phyloP scores from a whole-genome alignment of 768 basidiomycete genomes.

The Pulveroboletus sp. region DNA sequence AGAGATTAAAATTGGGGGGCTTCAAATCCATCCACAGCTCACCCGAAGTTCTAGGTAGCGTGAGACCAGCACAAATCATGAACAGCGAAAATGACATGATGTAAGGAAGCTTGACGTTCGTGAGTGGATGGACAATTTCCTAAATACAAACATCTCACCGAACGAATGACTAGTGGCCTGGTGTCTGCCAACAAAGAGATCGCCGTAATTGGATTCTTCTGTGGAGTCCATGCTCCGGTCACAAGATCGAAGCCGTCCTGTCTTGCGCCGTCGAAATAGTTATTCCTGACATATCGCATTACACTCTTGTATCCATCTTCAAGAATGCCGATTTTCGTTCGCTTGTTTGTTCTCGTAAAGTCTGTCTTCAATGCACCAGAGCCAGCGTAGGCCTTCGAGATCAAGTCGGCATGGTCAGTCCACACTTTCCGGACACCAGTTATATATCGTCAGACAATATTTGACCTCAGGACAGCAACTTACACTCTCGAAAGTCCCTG shows the following conservation, averaged over 20 bases:
- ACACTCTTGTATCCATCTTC: slow-evolving; percentile 86
- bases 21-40: slow-evolving; percentile 26
- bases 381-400: slow-evolving; percentile 88
- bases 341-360: slow-evolving; percentile 89
- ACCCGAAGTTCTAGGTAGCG: slow-evolving; percentile 86
- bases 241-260: slow-evolving; percentile 94
- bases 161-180: slow-evolving; percentile 78
- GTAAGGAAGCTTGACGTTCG: slow-evolving; percentile 70
- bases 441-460: background rate
- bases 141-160: slow-evolving; percentile 49
- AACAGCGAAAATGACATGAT: slow-evolving; percentile 75
- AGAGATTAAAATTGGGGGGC: background rate
- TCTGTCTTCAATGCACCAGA: slow-evolving; percentile 96
- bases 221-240: slow-evolving; percentile 88
- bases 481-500: slow-evolving; percentile 84
- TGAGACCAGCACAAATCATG: slow-evolving; percentile 84
- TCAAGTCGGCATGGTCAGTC: slow-evolving; percentile 93
- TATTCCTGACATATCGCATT: slow-evolving; percentile 90
- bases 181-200: slow-evolving; percentile 72
- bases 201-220: slow-evolving; percentile 64
- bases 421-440: slow-evolving; percentile 60
- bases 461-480: slow-evolving; percentile 25
- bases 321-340: slow-evolving; percentile 73
- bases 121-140: slow-evolving; percentile 2
- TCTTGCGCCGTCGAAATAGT: slow-evolving; percentile 91